Conservation (phyloP, 2,329 filamentous ascomycete genomes). For the Fonsecaea monophora region DNA sequence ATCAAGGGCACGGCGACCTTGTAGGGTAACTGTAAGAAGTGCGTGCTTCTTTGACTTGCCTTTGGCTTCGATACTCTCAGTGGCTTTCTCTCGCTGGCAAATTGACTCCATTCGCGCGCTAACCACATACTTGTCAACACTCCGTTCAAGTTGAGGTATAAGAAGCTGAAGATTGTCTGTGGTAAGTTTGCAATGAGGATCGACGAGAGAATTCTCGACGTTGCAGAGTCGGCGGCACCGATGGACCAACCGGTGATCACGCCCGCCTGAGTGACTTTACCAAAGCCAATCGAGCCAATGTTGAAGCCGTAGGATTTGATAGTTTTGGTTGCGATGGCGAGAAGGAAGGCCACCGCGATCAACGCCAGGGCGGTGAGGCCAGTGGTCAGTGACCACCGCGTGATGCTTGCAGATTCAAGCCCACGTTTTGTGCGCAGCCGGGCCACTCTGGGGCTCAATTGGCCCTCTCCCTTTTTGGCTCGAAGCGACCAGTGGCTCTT, state of each 20-base stretch:
- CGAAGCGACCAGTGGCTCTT: slow-evolving; percentile 13
- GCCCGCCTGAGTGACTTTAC: slow-evolving; percentile 29
- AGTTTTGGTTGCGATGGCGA: slow-evolving; percentile 9
- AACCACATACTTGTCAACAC: slow-evolving; percentile 56
- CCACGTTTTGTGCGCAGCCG: slow-evolving; percentile 23
- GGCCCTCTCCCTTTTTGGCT: neutral
- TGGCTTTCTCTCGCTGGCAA: slow-evolving; percentile 46
- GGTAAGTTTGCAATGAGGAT: slow-evolving; percentile 46
- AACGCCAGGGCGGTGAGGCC: slow-evolving; percentile 24
- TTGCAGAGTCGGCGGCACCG: neutral
- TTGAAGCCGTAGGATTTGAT: slow-evolving; percentile 10
- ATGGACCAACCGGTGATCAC: slow-evolving; percentile 35
- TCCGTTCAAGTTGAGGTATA: slow-evolving; percentile 48
- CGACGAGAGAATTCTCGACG: slow-evolving; percentile 20
- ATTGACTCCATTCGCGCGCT: slow-evolving; percentile 57
- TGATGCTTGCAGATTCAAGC: slow-evolving; percentile 29
- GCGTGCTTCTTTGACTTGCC: slow-evolving; percentile 48
- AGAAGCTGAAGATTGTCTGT: slow-evolving; percentile 46
- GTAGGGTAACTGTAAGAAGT: slow-evolving; percentile 52
- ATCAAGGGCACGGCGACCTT: slow-evolving; percentile 49
- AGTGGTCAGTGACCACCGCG: slow-evolving; percentile 28
- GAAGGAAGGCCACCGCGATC: slow-evolving; percentile 15
- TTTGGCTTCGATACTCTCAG: slow-evolving; percentile 50
- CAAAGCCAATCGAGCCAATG: slow-evolving; percentile 36
- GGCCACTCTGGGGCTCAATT: slow-evolving; percentile 5